Evolutionary conservation across 805 yeast species (phyloP), one percentile per base, ranked within the genome.

Genomic region (Brettanomyces anomalus): DNA sequence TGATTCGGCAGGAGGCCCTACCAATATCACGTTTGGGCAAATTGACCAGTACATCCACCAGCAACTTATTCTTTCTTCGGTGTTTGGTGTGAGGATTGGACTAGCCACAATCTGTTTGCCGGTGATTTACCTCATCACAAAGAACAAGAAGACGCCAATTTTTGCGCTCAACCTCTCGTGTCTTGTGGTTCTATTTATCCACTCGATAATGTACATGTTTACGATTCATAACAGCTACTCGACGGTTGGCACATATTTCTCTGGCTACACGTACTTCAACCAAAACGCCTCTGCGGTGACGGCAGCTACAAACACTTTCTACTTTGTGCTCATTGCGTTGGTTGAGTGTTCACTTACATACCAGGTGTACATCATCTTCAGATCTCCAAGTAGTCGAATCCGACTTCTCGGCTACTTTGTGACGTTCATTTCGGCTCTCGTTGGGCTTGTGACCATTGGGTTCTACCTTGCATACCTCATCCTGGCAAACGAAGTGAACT

Each of bases 281-380:
- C 49, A 50, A 6, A 42, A 50, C 11, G 72, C 74, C 21, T 64
- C 68, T 36, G 70, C 66, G 39, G 56, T 76, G 4, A 70, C 79
- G n/a, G 73, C 79, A 8, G 85, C 84, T 3, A 65, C 86, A 0
- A 75, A 78, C 51, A 68, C 77, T 3, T 61, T 84, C 44, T 79
- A 79, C 48, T 68, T 79, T 4, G 46, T 87, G 11, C 61, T 87
- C 36, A 71, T 85, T 16, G 62, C 70, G 0, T 65, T 76, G 8
- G 74, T 89, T 42, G 84, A 86, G 58, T 48, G 65, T 0, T 80
- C 93, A 0, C 62, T 90, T 54, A 68, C 79, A 2, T 77, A 77
- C 55, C 97, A 90, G 63, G 74, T 84, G 7, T 71, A 68, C 47
- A 74, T 82, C 28, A 78, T 93, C 40, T 85, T 85, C 64, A 70